A percentile compares a stretch with the other conserved stretches of the same genome.
These are phyloP conservation scores for Diutina mesorugosa DNA, from an alignment of 1,139 yeast species.

Conservation along the genomic window DNA sequence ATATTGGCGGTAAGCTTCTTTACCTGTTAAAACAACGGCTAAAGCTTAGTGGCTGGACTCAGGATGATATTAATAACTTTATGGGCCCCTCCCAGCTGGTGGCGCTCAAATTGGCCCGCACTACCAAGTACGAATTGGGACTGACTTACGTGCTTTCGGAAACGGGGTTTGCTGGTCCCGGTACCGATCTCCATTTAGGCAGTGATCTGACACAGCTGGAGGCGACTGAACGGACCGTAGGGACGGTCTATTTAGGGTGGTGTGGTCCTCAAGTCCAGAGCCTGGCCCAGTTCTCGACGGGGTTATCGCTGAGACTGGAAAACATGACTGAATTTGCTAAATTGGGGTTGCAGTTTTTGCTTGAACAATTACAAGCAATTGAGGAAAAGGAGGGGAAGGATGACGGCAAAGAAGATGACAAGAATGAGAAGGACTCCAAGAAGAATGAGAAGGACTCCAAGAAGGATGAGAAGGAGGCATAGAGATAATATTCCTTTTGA, in stretches of 20 bases:
- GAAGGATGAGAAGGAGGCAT: slow-evolving; percentile 7
- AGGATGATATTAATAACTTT: slow-evolving; percentile 52
- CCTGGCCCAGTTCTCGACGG: slow-evolving; percentile 36
- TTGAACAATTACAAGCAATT: slow-evolving; percentile 21
- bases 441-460: slow-evolving; percentile 8
- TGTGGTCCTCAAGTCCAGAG: slow-evolving; percentile 53
- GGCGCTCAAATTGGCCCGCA: slow-evolving; percentile 64
- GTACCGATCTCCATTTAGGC: slow-evolving; percentile 28
- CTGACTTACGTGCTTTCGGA: slow-evolving; percentile 73
- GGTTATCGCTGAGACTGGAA: slow-evolving; percentile 33
- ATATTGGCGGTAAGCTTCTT: slow-evolving; percentile 73
- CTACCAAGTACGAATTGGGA: slow-evolving; percentile 68
- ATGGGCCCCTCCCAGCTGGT: slow-evolving; percentile 78
- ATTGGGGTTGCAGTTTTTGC: slow-evolving; percentile 48
- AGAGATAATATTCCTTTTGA: no score
- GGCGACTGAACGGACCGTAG: slow-evolving; percentile 49
- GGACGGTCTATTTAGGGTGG: slow-evolving; percentile 61
- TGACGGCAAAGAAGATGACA: slow-evolving; percentile 4
- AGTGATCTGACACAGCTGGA: slow-evolving; percentile 6
- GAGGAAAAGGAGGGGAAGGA: slow-evolving; percentile 9
- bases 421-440: slow-evolving; percentile 6
- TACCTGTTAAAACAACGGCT: slow-evolving; percentile 67
- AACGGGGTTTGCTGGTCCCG: slow-evolving; percentile 82
- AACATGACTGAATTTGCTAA: slow-evolving; percentile 72
- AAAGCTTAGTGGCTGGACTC: slow-evolving; percentile 68